Percentiles rank a stretch among this genome's conserved stretches.
Conservation (phyloP, 129 eudicot species). For the Pittosporum tobira region DNA sequence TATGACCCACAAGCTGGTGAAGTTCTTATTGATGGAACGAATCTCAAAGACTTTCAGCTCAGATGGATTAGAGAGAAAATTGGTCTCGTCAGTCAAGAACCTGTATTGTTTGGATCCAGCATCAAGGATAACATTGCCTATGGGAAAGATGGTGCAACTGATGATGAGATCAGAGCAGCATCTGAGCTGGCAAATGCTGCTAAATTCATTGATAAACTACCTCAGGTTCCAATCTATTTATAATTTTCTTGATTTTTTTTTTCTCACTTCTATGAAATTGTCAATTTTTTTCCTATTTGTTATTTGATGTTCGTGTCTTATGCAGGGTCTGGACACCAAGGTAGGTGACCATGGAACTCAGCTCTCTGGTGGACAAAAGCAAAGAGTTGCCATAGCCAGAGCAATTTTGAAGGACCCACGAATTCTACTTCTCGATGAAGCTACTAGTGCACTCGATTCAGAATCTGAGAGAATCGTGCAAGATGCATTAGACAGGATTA, state of each 20-base stretch:
- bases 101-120: constrained; percentile 62
- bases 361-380: constrained; percentile 72
- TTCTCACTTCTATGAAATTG: too few species aligned
- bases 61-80: constrained; percentile 69
- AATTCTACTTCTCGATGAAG: constrained; percentile 66
- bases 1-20: too few species aligned
- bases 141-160: constrained; percentile 56
- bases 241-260: too few species aligned
- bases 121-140: constrained; percentile 67
- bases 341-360: constrained; percentile 89
- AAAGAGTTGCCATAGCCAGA: too few species aligned
- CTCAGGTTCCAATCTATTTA: constrained; percentile 33
- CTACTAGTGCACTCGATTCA: constrained; percentile 75
- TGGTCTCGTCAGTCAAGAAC: constrained; percentile 89
- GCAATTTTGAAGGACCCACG: constrained; percentile 64
- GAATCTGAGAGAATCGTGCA: constrained; percentile 72
- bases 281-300: too few species aligned
- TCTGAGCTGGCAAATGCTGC: constrained; percentile 83
- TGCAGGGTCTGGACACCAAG: constrained; percentile 66
- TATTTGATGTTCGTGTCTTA: not conserved
- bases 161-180: constrained; percentile 57
- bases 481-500: constrained; percentile 66
- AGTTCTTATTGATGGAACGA: constrained; percentile 54
- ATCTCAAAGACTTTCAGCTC: constrained; percentile 59
- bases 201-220: constrained; percentile 56